phyloP scores from a whole-genome alignment of 257 asterid genomes.

The Solanum chiquidenum region DNA sequence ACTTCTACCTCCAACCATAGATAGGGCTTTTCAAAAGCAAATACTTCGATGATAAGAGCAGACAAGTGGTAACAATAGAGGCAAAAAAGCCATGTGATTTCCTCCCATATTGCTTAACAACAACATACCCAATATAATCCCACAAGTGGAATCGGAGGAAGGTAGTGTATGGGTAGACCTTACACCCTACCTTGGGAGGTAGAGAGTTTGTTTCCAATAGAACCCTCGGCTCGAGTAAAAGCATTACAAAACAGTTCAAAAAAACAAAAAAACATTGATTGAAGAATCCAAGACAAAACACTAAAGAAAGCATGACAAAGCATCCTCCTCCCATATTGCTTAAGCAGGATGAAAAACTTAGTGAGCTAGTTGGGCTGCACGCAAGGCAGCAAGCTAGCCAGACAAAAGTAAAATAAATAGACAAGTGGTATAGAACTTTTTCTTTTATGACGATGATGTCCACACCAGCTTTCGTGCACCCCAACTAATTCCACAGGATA shows the following conservation, averaged over 20 bases:
- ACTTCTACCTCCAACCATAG: neutral
- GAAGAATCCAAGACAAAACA: neutral
- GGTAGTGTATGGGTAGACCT: neutral
- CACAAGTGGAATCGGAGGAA: neutral
- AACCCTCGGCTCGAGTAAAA: neutral
- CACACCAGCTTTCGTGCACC: neutral
- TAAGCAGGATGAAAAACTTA: neutral
- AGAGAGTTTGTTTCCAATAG: neutral
- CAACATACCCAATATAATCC: neutral
- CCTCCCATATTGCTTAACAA: neutral
- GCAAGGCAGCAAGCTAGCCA: neutral
- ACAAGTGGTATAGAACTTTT: neutral
- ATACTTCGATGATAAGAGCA: neutral
- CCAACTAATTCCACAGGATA: neutral
- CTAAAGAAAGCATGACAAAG: neutral
- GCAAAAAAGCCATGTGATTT: neutral
- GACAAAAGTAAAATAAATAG: neutral
- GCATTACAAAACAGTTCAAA: neutral
- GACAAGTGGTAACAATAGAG: neutral
- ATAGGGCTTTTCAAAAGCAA: neutral
- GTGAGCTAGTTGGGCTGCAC: neutral
- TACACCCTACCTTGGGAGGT: neutral
- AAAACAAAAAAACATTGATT: neutral
- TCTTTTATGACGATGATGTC: too few relatives aligned
- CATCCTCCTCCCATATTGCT: neutral